Base-by-base conservation (phyloP, 352 stramenopile genomes). In the Bremia lactucae region DNA sequence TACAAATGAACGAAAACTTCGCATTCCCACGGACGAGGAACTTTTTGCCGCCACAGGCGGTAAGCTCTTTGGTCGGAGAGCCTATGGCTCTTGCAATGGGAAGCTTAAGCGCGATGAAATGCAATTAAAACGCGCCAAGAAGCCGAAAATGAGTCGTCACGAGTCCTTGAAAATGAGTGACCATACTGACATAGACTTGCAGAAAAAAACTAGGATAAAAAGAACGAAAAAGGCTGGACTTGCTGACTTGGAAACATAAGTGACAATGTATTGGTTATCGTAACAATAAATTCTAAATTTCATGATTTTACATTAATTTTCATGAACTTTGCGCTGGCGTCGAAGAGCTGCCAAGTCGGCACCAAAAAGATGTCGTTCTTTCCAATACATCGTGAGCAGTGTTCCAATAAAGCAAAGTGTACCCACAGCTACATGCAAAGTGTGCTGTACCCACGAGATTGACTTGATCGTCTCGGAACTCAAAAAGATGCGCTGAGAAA, bases 1-100 rank as follows among this genome's bases (percentile, higher is more conserved):
- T 43, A 28, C 49, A 46, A n/a, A 59, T 59, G 22, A 24, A 2
- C 69, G 55, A 7, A 80, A 82, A 57, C 83, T 76, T 35, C 61
- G 64, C 34, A 62, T 73, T 68, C 77, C 75, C 26, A 98, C 92
- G 10, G 93, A 97, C 56, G 86, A 97, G 54, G 92, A 98, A 59
- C 74, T 98, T 19, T 98, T 98, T 59, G 67, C 79, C 31, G 93
- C 92, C 2, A 98, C 93, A 0, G 95, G 94, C 14, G 95, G 95
- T 21, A 96, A 95, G 36, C 65, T 96, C 31, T 97, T 98, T 66
- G 94, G 91, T 8, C 96, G 96, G 53, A 64, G 95, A 48, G 91
- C 91, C 2, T 95, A 96, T 45, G 77, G 76, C 2, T 87, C 75
- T 2, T 92, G 85, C 52, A 74, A 68, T 2, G 86, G 83, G 26